These are phyloP conservation scores for Myriosclerotinia curreyana DNA, from an alignment of 2,329 filamentous ascomycete genomes.

Conservation along the genomic window DNA sequence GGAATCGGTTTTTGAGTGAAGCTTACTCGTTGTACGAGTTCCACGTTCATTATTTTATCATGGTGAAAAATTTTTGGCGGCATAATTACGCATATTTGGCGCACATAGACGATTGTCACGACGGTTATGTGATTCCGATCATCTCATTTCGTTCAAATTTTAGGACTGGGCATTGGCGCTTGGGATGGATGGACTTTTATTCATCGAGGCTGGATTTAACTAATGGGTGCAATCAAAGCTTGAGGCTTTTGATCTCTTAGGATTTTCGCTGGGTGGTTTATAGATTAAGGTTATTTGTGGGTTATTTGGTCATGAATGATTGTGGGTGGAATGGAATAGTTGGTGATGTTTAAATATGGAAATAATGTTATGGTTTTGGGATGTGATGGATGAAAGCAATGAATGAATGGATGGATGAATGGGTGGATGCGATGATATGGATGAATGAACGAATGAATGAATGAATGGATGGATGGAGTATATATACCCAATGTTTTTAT, in stretches of 20 bases:
- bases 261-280: not conserved
- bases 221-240: not conserved
- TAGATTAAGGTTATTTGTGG: not conserved
- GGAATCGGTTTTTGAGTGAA: constrained; percentile 30
- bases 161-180: constrained; percentile 8
- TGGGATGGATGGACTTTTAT: not conserved
- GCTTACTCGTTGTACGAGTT: not conserved
- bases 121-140: not conserved
- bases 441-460: not conserved
- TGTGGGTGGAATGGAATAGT: not conserved
- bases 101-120: constrained; percentile 6
- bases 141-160: not conserved
- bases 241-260: constrained; percentile 1
- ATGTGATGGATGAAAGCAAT: not conserved
- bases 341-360: not conserved
- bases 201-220: not conserved
- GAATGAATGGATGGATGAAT: no score
- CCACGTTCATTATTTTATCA: not conserved
- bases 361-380: constrained; percentile 5
- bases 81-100: not conserved
- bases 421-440: not conserved
- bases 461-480: constrained; percentile 11
- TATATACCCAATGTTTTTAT: constrained; percentile 16
- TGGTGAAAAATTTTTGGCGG: not conserved
- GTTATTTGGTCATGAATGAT: not conserved